Evolutionary conservation across 257 asterid species (phyloP), one percentile per base, ranked within the genome.

Genomic region (Jacaranda copaia): DNA sequence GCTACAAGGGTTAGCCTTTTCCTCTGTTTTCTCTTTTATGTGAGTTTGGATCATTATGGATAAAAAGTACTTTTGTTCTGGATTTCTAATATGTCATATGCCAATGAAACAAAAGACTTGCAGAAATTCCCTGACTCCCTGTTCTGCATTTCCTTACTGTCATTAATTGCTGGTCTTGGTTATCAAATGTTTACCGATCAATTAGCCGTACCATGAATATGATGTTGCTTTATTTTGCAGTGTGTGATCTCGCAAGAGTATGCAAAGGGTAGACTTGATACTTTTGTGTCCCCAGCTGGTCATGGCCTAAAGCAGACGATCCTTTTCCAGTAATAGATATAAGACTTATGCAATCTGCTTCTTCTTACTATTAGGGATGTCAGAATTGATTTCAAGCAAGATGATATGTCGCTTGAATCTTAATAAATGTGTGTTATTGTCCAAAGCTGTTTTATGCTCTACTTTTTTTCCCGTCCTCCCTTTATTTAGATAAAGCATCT

Each of bases 201-300:
- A 36, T 35, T 57, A 64, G 39, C 20, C 55, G 49, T 59, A 63
- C 61, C 58, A 8, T 64, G 64, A 53, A 56, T 79, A 53, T 38
- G 36, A 13, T 61, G 43, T 51, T 20, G 64, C 70, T 78, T 61
- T 59, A 25, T 25, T 20, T 58, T 48, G 57, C 75, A 56, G 73
- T 52, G n/a, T 77, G 32, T 35, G 73, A 16, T 68, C 45, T 59
- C 51, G 13, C 45, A 36, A 71, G 76, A 57, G 35, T 40, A 16
- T 56, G 35, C 63, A 62, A 20, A 4, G n/a, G 19, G 39, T 73
- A 19, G 55, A 71, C 36, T 63, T 45, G 49, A 48, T 69, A 58
- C 64, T 61, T 48, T 68, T 46, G 32, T 36, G 40, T 48, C 16
- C 51, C 64, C 25, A 38, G 57, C 70, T 55, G 43, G 55, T 19